Evolutionary conservation across 345 rosid genomes (phyloP), one percentile per base, ranked within the genome.

Genomic region (Salix udensis): DNA sequence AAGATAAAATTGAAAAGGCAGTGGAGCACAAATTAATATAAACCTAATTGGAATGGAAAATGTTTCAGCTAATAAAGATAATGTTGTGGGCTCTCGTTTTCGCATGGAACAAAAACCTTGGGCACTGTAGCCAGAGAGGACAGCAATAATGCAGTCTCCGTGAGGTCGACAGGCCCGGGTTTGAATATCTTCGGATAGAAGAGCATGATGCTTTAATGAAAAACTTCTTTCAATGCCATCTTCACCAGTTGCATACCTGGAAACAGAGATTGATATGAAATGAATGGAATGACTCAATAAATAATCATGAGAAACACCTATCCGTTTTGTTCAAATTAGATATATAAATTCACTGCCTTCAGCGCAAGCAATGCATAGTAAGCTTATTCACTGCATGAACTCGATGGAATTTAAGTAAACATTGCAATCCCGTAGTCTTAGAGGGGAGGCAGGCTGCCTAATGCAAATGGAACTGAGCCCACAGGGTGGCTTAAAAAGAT

Each of bases 41-140:
- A 77, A 42, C 72, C 81, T 75, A 76, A 65, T 65, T 78, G 71
- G 58, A 74, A 78, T 76, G n/a, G 62, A 31, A 70, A 65, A 74
- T 61, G 64, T 70, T 77, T 73, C 76, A 77, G 79, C 76, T 79
- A 64, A 52, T 40, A 74, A 28, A 28, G 55, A 28, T 18, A 26
- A 53, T 30, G 67, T 42, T 28, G 48, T 48, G 50, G 9, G 76
- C 50, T 34, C 70, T 75, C 28, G 50, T 68, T 61, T 66, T 60
- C 68, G 39, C 30, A 2, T 28, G 70, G 65, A 64, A 80, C 62
- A 75, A 85, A 36, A 77, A 79, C 69, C 80, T 77, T 21, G 72
- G 16, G 19, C 53, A 60, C 34, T 75, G 67, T 36, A 5, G 52
- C 52, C 16, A 14, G 18, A 14, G 52, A 14, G 14, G 21, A 50